Evolutionary conservation across 768 basidiomycete genomes (phyloP), one percentile per base, ranked within the genome.

Genomic region (button mushroom (Agaricus bisporus)): DNA sequence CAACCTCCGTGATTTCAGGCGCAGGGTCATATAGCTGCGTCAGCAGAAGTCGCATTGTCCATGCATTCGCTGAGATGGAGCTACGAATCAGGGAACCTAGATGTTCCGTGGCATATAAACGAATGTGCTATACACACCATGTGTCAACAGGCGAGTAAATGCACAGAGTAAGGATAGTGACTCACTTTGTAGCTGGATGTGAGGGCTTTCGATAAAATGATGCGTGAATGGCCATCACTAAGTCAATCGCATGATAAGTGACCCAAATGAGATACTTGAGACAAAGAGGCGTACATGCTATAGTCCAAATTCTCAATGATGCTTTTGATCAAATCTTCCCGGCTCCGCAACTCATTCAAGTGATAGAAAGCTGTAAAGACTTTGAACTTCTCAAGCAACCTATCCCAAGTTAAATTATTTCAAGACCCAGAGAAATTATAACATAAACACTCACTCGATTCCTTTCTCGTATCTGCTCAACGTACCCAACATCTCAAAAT

Each of bases 331-430:
- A 99, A 74, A 64, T 98, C 95, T 63, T 98, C 94, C 36, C 97
- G 78, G 67, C 87, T 88, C 22, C 87, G 78, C 35, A 98, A 76
- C 63, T 98, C 97, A 63, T 88, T 91, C 41, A 98, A 70, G 64
- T 94, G 95, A 64, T 98, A 98, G 67, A 98, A 95, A 0, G 91
- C 87, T 0, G 94, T 98, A 67, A 98, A 98, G 25, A 98, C 79
- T 62, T 88, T 90, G 69, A 88, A 88, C 60, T 89, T 89, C 68
- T 97, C 93, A 67, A 99, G 70, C 12, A 98, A 70, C 41, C 95
- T 95, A 56, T n/a, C 48, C 55, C 56, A n/a, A 52, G 5, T 29
- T 48, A 20, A 51, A 14, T 28, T 18, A 22, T 39, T 32, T 35
- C 26, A 25, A 8, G 4, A 12, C 26, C 22, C n/a, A 38, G 4